Percentiles rank a stretch among this genome's conserved stretches.
Evolutionary conservation across 1,284 basidiomycete species (phyloP).

Genomic region (Rhodotorula sp.): DNA sequence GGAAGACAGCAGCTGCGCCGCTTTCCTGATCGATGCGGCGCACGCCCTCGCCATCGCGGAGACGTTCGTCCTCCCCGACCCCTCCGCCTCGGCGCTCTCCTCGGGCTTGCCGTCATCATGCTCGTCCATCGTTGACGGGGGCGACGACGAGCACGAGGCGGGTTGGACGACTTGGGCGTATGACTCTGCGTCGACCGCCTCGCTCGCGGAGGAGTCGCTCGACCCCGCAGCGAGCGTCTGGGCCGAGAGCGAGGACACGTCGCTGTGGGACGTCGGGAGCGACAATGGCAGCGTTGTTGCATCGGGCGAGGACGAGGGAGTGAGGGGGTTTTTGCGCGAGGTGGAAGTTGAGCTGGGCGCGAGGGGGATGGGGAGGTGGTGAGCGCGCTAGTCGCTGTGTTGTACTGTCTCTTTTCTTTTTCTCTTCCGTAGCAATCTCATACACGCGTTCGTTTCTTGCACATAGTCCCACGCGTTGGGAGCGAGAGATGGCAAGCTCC

Average conservation of each 20-base stretch:
- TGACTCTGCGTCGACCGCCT: neutral
- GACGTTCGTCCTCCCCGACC: conserved; percentile 22
- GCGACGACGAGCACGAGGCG: neutral
- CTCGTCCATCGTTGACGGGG: neutral
- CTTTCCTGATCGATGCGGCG: neutral
- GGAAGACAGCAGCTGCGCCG: neutral
- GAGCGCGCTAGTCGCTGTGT: neutral
- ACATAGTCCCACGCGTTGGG: too few species aligned
- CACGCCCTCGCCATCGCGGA: neutral
- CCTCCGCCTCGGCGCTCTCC: neutral
- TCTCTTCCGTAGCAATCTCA: neutral
- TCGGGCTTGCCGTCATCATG: neutral
- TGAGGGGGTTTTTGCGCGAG: conserved; percentile 29
- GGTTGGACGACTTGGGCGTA: neutral
- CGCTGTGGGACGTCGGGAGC: neutral
- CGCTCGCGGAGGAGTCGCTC: neutral
- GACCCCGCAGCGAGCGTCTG: conserved; percentile 45
- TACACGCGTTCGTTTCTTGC: too few species aligned
- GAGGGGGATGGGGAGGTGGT: neutral
- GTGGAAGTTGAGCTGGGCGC: conserved; percentile 26
- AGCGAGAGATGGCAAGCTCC: too few species aligned
- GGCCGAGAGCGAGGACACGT: neutral
- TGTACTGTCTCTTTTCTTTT: neutral
- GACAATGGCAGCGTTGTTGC: conserved; percentile 56
- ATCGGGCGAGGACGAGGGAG: conserved; percentile 14